Base-by-base conservation (phyloP, 1,139 yeast genomes). In the Meyerozyma guilliermondii region DNA sequence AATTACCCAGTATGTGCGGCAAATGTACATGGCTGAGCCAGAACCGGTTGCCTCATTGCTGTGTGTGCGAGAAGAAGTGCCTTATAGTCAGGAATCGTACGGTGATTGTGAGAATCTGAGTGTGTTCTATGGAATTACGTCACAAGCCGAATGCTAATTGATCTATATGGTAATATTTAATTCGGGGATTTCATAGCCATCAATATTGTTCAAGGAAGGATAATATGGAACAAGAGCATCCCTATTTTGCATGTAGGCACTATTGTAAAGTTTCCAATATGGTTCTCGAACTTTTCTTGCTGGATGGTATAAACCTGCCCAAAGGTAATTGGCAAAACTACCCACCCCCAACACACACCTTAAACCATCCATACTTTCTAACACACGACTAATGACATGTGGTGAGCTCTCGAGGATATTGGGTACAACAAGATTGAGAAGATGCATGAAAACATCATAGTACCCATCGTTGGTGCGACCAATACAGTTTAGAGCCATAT, bases 251-350 rank as follows among this genome's bases (percentile, higher is more conserved):
- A 87, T 78, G 56, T 91, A 91, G 18, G 91, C 80, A 42, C 71
- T 65, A 53, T 92, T 91, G 66, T 79, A 91, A 27, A 91, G 60
- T 50, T 77, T 80, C 98, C 98, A 94, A 59, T 85, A 94, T 0
- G 95, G 82, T 2, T 65, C 67, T 50, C 98, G 71, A 0, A 94
- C 98, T 54, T 84, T 87, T 43, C 83, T 71, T 0, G 98, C 96
- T 1, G 98, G 95, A 55, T 94, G 98, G 60, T 89, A 92, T 23
- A 94, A 65, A 0, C 98, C 98, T 0, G 84, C 81, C 87, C 96
- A 81, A 0, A 87, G 55, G 60, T 94, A 92, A 53, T 86, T 83
- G 69, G 85, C 62, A 45, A 84, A 73, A 1, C 80, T 54, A 0
- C 96, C 96, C 9, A 80, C 74, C 0, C 99, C 98, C 16, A 91